Evolutionary conservation across 129 eudicot genomes (phyloP), one percentile per base, ranked within the genome.

Genomic region (Flaveria robusta): DNA sequence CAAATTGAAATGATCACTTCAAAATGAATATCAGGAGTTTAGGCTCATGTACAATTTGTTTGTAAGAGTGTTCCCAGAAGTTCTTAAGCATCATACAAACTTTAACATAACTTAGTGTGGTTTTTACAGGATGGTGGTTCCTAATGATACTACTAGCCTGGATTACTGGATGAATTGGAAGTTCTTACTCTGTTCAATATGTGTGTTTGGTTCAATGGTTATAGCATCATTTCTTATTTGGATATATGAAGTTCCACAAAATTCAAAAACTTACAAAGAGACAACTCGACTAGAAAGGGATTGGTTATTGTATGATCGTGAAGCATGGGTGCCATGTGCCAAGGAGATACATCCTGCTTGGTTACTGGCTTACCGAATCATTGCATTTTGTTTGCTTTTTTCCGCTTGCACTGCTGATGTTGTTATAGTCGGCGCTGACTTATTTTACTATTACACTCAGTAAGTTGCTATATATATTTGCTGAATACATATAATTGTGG

Each of bases 121-220:
- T 79, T 76, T 66, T 71, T 34, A 76, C 86, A 91, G 92, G 80
- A 91, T 88, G 92, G 85, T 68, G 80, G 75, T 74, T 74, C 80
- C 78, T 72, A 73, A 24, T 66, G 96, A 89, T 85, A 70, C 89
- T 66, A 88, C 92, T 56, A 74, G 87, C 78, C 77, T 81, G 22
- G 87, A 86, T 80, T 95, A 95, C 54, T 95, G 99, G 99, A 86
- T 91, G 88, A 95, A 91, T 60, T 87, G 96, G 96, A 86, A 90
- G 66, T 82, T 91, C 77, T 81, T 85, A 24, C 76, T 95, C 20
- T 95, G 97, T 80, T 83, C 88, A 46, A 13, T 82, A 75, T 86
- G 84, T 77, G 88, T 95, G 39, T 76, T 95, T 68, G 59, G 79
- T 15, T 55, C 92, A 58, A 85, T 83, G 81, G 3, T 80, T 64